Evolutionary conservation across 306 rosid genomes (phyloP).

Genomic region (Mimosa pudica): DNA sequence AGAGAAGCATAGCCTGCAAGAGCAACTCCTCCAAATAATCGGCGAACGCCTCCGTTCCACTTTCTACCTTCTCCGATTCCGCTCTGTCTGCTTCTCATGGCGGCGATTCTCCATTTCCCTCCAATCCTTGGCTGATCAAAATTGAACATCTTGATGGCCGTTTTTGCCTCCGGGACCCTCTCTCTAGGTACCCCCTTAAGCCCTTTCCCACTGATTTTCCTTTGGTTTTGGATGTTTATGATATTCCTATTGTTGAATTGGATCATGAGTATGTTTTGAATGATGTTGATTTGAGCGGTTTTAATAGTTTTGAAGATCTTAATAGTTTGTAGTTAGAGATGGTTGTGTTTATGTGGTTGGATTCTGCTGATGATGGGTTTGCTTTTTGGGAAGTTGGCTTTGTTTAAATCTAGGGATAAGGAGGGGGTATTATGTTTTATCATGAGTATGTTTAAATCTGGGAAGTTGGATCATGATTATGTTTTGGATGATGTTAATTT

Average conservation of each 20-base stretch:
- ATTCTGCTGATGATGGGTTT: conserved; percentile 34
- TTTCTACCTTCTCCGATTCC: conserved; percentile 52
- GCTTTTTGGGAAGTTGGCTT: conserved; percentile 72
- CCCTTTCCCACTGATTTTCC: conserved; percentile 45
- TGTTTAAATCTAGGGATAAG: conserved; percentile 55
- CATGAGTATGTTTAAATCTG: too few species aligned
- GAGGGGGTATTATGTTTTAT: conserved; percentile 51
- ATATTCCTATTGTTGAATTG: conserved; percentile 45
- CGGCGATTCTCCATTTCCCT: conserved; percentile 49
- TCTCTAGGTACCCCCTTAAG: conserved; percentile 42
- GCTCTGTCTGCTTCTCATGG: conserved; percentile 73
- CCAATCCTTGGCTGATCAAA: too few species aligned
- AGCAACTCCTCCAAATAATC: conserved; percentile 52
- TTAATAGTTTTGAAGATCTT: conserved; percentile 18
- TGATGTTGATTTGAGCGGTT: conserved; percentile 29
- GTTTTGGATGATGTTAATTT: too few species aligned
- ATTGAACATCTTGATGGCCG: too few species aligned
- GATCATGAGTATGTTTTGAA: conserved; percentile 57
- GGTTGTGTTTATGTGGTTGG: conserved; percentile 50
- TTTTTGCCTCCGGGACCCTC: conserved; percentile 44
- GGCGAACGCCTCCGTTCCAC: conserved; percentile 45
- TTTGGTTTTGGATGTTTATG: conserved; percentile 41
- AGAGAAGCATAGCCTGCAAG: too few species aligned
- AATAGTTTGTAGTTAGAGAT: conserved; percentile 67
- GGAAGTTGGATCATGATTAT: too few species aligned